Evolutionary conservation across 805 yeast species (phyloP).

Genomic region (Candida argentea): DNA sequence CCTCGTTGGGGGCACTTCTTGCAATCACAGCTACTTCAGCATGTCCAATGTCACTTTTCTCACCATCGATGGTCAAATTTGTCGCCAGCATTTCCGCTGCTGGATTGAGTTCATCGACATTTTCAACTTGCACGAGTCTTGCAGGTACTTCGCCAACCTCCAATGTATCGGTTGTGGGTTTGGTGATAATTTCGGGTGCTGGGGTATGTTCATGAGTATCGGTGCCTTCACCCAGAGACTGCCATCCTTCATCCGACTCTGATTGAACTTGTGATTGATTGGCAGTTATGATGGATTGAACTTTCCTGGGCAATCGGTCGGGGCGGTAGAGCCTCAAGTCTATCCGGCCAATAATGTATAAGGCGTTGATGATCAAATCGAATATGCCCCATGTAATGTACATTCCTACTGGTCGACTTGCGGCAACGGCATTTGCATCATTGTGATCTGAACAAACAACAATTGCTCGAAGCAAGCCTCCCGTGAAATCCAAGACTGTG

Average conservation of each 20-base stretch:
- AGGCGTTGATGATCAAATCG: slow-evolving; percentile 46
- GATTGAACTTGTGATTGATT: too few species aligned
- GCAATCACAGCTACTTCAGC: too few species aligned
- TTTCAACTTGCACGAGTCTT: slow-evolving; percentile 1
- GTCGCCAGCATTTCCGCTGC: slow-evolving; percentile 1
- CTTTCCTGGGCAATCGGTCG: slow-evolving; percentile 37
- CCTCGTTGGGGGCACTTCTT: too few species aligned
- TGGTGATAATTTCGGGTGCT: too few species aligned
- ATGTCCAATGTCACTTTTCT: too few species aligned
- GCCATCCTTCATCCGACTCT: too few species aligned
- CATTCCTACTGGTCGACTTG: slow-evolving; percentile 43
- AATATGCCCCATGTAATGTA: slow-evolving; percentile 61
- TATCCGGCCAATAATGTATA: slow-evolving; percentile 54
- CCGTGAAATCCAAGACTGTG: slow-evolving; percentile 38
- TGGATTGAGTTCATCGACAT: background rate
- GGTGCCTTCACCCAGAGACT: too few species aligned
- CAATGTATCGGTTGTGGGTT: too few species aligned
- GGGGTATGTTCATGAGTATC: too few species aligned
- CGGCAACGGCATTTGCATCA: slow-evolving; percentile 9
- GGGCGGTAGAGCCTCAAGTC: slow-evolving; percentile 78
- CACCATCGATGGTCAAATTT: too few species aligned
- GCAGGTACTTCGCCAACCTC: too few species aligned
- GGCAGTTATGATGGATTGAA: slow-evolving; percentile 31
- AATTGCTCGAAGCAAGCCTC: slow-evolving; percentile 42
- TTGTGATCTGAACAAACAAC: slow-evolving; percentile 28